These are phyloP conservation scores for Artemisia tridentata DNA, from an alignment of 129 eudicot genomes.

Conservation along the genomic window DNA sequence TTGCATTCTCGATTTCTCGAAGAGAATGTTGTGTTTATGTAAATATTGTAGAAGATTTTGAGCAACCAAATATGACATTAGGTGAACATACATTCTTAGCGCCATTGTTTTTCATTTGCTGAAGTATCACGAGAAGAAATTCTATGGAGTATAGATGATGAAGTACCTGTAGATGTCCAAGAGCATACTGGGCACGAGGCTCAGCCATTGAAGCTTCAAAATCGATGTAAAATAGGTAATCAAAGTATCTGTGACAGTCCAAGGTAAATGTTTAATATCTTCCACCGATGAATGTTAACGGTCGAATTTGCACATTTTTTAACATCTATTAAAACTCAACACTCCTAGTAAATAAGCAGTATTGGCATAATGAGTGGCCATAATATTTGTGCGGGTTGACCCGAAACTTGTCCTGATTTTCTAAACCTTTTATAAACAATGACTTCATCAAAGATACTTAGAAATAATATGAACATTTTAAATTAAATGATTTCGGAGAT, in stretches of 20 bases:
- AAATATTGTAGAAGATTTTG: no score
- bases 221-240: conserved; percentile 79
- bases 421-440: no score
- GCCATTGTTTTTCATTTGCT: neutral
- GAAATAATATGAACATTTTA: no score
- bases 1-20: no score
- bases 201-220: conserved; percentile 94
- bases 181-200: conserved; percentile 83
- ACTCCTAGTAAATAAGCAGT: no score
- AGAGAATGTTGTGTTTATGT: no score
- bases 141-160: neutral
- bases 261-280: neutral
- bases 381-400: no score
- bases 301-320: neutral
- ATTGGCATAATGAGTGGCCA: neutral
- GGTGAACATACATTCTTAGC: neutral
- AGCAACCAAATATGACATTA: no score
- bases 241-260: conserved; percentile 62
- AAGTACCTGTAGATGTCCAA: conserved; percentile 76
- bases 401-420: no score
- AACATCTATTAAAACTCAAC: neutral
- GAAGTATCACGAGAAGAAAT: neutral
- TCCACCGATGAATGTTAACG: neutral
- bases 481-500: no score
- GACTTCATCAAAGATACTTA: no score